phyloP scores from a whole-genome alignment of 331 rosid genomes.

The Prunus yedoensis region DNA sequence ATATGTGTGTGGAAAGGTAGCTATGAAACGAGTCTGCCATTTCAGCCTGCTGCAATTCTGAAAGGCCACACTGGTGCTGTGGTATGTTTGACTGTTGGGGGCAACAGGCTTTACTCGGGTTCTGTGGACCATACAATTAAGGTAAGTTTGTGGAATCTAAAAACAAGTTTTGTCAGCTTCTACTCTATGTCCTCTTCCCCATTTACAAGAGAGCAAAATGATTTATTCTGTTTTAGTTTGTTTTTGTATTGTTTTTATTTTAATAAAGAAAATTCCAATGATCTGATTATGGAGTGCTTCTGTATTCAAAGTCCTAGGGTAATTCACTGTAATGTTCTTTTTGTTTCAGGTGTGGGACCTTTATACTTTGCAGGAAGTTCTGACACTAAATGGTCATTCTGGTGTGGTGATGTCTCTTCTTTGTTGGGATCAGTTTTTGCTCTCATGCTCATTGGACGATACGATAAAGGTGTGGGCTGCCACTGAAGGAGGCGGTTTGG shows the following conservation, averaged over 20 bases:
- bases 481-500: conserved; percentile 9
- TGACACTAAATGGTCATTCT: conserved; percentile 34
- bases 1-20: no score
- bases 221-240: neutral
- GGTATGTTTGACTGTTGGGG: conserved; percentile 30
- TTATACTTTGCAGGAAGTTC: conserved; percentile 29
- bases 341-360: conserved; percentile 41
- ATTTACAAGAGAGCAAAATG: neutral
- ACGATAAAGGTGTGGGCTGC: conserved; percentile 35
- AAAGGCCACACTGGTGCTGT: conserved; percentile 34
- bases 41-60: conserved; percentile 29
- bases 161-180: neutral
- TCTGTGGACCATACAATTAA: conserved; percentile 42
- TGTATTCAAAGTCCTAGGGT: neutral
- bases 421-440: conserved; percentile 34
- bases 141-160: conserved; percentile 19
- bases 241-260: neutral
- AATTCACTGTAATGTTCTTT: neutral
- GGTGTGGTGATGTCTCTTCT: conserved; percentile 41
- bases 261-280: neutral
- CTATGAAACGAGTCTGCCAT: conserved; percentile 20
- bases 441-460: conserved; percentile 43
- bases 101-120: conserved; percentile 39
- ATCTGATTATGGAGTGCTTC: neutral
- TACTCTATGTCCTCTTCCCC: neutral